Base-by-base conservation (phyloP, 148 eudicot genomes). In the Rhododendron molle region DNA sequence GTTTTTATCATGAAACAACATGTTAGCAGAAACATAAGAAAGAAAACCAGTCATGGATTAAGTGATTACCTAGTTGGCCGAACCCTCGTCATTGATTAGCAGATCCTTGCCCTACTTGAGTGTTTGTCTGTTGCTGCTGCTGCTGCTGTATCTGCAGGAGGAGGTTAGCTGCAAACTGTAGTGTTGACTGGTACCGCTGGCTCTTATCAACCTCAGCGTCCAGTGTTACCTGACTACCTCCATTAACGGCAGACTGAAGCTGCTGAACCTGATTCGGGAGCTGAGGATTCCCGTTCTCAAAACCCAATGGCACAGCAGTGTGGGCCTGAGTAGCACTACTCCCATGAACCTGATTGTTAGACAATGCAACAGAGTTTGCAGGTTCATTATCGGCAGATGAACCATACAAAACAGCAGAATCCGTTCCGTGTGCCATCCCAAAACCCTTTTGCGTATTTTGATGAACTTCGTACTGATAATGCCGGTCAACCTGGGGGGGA, bases 81-180 rank as follows among this genome's bases (percentile, higher is more conserved):
- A 65, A 46, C 46, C 71, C 81, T 87, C 62, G 47, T 86, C 92
- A 93, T 65, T 91, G 93, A 92, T 88, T 91, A 81, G 91, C 90
- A 40, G 86, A 73, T 36, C 93, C 91, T 60, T 88, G 92, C 44
- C 88, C 96, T 78, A 78, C 73, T 83, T 94, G 93, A 85, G 92
- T 82, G 81, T 90, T 86, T 80, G 95, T 58, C 80, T 90, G 89
- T 62, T 88, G 92, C 73, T 67, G 91, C 81, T 91, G 94, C 86
- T 87, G 89, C 91, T 94, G 96, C 83, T 96, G 95, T 88, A 97
- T 89, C 90, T 94, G 95, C 16, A 89, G 84, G 20, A 97, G 95
- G 83, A 97, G 99, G 86, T 89, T 93, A 74, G 98, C 98, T 58
- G 99, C 99, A 90, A 95, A 93, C 62, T 95, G 92, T 40, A 97